Evolutionary conservation across 2,329 filamentous ascomycete species (phyloP).

Genomic region (Xylariaceae sp.): DNA sequence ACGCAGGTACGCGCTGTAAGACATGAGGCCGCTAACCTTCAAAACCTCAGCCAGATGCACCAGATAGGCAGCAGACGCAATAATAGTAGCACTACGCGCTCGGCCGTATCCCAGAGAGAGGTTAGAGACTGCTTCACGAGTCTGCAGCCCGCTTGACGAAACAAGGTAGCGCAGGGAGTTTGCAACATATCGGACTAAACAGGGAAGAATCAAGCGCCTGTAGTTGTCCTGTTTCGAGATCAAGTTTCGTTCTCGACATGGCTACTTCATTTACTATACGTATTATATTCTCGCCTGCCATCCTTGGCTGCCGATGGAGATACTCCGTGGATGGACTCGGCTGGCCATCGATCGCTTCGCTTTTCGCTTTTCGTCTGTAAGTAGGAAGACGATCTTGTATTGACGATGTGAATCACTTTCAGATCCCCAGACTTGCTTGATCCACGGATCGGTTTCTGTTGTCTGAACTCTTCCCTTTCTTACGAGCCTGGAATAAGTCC

Average conservation of each 20-base stretch:
- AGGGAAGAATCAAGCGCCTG: conserved; percentile 19
- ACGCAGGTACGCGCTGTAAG: too few species aligned
- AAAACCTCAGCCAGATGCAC: too few species aligned
- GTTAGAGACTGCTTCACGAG: conserved; percentile 13
- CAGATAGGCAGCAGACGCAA: too few species aligned
- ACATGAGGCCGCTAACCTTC: too few species aligned
- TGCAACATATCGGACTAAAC: conserved; percentile 19
- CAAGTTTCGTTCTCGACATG: too few species aligned
- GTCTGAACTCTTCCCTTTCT: conserved; percentile 1
- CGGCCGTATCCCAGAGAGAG: conserved; percentile 18
- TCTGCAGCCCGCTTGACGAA: conserved; percentile 15
- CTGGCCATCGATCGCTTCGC: too few species aligned
- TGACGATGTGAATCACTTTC: not conserved
- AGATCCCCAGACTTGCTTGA: conserved; percentile 1
- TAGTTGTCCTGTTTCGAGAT: too few species aligned
- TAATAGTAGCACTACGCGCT: conserved; percentile 5
- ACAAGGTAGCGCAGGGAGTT: conserved; percentile 17
- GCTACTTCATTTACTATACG: conserved; percentile 15
- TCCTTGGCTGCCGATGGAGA: conserved; percentile 12
- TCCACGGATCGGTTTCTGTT: too few species aligned
- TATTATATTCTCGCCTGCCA: conserved; percentile 18
- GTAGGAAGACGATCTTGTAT: conserved; percentile 1
- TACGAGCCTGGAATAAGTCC: conserved; percentile 4
- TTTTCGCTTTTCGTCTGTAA: too few species aligned
- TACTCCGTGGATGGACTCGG: too few species aligned